phyloP scores from a whole-genome alignment of 1,284 basidiomycete genomes.

The Ganoderma multipileum region DNA sequence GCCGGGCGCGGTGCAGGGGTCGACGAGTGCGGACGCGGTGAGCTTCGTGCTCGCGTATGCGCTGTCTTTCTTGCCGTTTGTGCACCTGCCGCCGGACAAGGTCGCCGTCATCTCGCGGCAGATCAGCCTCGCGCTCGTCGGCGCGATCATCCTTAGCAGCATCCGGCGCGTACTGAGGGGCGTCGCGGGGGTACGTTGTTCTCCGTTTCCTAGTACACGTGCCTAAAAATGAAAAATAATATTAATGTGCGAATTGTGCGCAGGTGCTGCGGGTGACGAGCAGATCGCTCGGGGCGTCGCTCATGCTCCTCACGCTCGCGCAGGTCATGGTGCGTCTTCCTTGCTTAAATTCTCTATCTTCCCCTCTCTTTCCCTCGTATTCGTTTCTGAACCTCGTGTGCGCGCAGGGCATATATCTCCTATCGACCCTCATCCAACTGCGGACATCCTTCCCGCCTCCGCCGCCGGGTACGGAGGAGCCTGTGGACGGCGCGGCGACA shows the following conservation, averaged over 20 bases:
- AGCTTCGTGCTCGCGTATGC: slow-evolving; percentile 61
- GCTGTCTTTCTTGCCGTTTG: slow-evolving; percentile 53
- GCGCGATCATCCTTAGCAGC: slow-evolving; percentile 74
- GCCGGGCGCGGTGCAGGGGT: slow-evolving; percentile 41
- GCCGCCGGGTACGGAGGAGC: slow-evolving; percentile 35
- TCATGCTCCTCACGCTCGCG: slow-evolving; percentile 76
- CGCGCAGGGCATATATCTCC: slow-evolving; percentile 74
- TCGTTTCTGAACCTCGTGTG: no score
- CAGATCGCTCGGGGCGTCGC: slow-evolving; percentile 68
- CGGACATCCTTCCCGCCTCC: slow-evolving; percentile 77
- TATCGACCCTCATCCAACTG: slow-evolving; percentile 79
- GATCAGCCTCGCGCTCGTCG: slow-evolving; percentile 72
- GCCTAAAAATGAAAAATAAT: background rate
- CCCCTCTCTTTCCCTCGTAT: no score
- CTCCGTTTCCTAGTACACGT: background rate
- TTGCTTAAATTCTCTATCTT: background rate
- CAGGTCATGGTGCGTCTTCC: slow-evolving; percentile 72
- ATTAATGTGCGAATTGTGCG: background rate
- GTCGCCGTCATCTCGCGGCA: slow-evolving; percentile 64
- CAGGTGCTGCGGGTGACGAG: slow-evolving; percentile 71
- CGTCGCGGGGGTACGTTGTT: slow-evolving; percentile 61
- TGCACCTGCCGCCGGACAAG: slow-evolving; percentile 36
- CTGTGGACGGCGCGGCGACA: background rate
- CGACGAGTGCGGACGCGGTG: slow-evolving; percentile 64
- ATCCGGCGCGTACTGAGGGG: slow-evolving; percentile 70